Evolutionary conservation across 257 asterid genomes (phyloP).

Genomic region (Solanum microdontum): DNA sequence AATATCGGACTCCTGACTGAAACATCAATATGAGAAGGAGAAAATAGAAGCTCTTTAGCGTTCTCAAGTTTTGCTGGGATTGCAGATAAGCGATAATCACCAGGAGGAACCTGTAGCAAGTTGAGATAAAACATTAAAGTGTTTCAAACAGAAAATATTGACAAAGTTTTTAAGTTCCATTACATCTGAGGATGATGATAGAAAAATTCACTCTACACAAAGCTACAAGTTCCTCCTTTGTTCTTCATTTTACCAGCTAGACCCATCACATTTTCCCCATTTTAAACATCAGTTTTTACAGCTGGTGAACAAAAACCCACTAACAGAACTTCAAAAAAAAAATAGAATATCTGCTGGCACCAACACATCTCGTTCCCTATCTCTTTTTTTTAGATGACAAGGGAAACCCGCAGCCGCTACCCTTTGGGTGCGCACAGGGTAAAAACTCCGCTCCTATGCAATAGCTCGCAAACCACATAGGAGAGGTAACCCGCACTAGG

Average conservation of each 20-base stretch:
- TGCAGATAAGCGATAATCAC: slow-evolving; percentile 89
- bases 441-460: too few species aligned
- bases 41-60: slow-evolving; percentile 71
- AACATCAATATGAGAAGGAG: slow-evolving; percentile 69
- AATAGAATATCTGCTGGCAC: neutral
- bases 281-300: neutral
- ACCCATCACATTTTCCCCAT: neutral
- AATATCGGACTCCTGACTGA: slow-evolving; percentile 52
- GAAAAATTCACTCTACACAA: neutral
- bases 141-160: neutral
- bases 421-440: too few species aligned
- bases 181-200: neutral
- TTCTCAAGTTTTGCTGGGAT: slow-evolving; percentile 69
- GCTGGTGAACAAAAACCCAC: neutral
- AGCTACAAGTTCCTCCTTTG: neutral
- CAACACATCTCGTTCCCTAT: neutral
- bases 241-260: neutral
- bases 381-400: neutral
- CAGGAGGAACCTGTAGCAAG: slow-evolving; percentile 70
- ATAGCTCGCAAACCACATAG: too few species aligned
- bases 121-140: slow-evolving; percentile 2
- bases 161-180: neutral
- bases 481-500: too few species aligned
- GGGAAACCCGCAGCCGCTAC: too few species aligned
- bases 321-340: neutral